phyloP scores from a whole-genome alignment of 495 filamentous ascomycete species.

The Hypomontagnella submonticulosa region DNA sequence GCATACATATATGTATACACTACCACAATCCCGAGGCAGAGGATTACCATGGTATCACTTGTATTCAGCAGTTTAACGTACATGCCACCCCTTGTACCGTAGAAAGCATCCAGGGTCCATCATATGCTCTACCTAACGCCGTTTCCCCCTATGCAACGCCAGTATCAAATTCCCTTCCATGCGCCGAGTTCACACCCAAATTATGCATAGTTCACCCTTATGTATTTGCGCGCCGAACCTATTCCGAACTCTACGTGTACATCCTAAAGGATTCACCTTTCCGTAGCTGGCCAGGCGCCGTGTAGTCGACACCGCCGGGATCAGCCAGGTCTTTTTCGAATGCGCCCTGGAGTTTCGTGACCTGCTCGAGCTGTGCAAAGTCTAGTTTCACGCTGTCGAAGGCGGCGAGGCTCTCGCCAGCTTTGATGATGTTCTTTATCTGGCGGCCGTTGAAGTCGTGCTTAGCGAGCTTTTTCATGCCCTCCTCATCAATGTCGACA shows the following conservation, averaged over 20 bases:
- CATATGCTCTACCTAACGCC: too few relatives aligned
- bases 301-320: conserved; percentile 48
- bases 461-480: conserved; percentile 56
- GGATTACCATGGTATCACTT: too few relatives aligned
- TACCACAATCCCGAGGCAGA: too few relatives aligned
- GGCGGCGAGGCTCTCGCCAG: conserved; percentile 54
- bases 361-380: conserved; percentile 46
- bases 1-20: too few relatives aligned
- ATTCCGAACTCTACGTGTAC: conserved; percentile 43
- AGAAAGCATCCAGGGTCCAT: too few relatives aligned
- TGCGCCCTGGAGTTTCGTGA: conserved; percentile 48
- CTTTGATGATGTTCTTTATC: conserved; percentile 73
- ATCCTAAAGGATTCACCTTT: conserved; percentile 45
- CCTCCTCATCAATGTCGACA: conserved; percentile 53
- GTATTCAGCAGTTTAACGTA: too few relatives aligned
- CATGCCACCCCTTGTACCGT: too few relatives aligned
- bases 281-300: conserved; percentile 43
- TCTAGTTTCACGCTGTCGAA: conserved; percentile 47
- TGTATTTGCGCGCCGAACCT: neutral
- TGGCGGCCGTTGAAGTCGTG: conserved; percentile 68
- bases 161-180: too few relatives aligned
- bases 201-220: too few relatives aligned
- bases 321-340: conserved; percentile 51
- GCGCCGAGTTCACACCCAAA: too few relatives aligned
- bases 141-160: too few relatives aligned